Base-by-base conservation (phyloP, 495 filamentous ascomycete genomes). In the Aspergillus bertholletiae region DNA sequence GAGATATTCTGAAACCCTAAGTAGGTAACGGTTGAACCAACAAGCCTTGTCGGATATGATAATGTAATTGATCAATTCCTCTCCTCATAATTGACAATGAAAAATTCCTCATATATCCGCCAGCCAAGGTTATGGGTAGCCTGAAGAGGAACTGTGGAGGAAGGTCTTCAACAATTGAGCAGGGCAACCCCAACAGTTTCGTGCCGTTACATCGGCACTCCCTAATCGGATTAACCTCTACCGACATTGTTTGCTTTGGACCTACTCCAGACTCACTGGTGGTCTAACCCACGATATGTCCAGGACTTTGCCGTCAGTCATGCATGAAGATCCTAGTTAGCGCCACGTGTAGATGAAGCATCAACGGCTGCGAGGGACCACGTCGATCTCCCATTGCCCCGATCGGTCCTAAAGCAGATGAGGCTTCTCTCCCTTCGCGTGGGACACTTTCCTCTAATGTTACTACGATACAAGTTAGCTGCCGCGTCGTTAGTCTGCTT, bases 311-410 rank as follows among this genome's bases (percentile, higher is more conserved):
- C 37, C 48, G 47, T 56, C 51, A 49, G 53, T 63, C 56, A 63
- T 74, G 72, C 68, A 74, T 74, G 67, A 69, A 65, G 68, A 75
- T 71, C 69, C 67, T 59, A 64, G 70, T 65, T 71, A 75, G 69
- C 69, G 70, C 72, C 72, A 75, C 72, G 68, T 73, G 72, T 65
- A 62, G 58, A 54, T 65, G 60, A 73, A 74, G 67, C 63, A 67
- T 69, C 67, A 72, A 74, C 71, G 69, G 68, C 70, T 74, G 67
- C 64, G 68, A 71, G 71, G 68, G 69, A 75, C 67, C 64, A 61
- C 53, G 71, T 69, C 69, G 73, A 75, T 75, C 73, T 68, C 65
- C 66, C 69, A 70, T 60, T 62, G 62, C 64, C 60, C 67, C 63
- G 68, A 71, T 72, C 56, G 52, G 53, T 53, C 54, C 50, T 46